Percentiles rank a stretch among this genome's conserved stretches.
phyloP scores from a whole-genome alignment of 148 eudicot species.

The Camellia japonica region DNA sequence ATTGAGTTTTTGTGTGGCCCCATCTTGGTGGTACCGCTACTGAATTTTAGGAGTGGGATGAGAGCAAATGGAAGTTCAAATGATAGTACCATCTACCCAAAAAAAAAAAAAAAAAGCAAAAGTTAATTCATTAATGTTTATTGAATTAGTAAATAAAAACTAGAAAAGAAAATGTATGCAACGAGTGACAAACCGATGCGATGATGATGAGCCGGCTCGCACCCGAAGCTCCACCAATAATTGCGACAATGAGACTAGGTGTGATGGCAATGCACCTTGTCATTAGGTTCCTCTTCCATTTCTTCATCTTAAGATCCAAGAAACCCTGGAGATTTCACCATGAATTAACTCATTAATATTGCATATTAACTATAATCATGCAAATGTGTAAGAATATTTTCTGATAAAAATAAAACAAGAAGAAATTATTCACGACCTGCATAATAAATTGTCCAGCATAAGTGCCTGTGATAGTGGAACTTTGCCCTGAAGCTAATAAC shows the following conservation, averaged over 20 bases:
- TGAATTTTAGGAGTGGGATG: slow-evolving; percentile 74
- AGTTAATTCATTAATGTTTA: not conserved
- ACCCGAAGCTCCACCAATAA: slow-evolving; percentile 38
- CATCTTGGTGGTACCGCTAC: slow-evolving; percentile 59
- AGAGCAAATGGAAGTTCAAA: slow-evolving; percentile 79
- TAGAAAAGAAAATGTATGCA: not conserved
- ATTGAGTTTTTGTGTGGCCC: slow-evolving; percentile 69
- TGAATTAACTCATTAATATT: not conserved
- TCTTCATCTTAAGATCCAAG: slow-evolving; percentile 38
- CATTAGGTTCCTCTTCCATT: slow-evolving; percentile 37
- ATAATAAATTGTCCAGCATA: slow-evolving; percentile 89
- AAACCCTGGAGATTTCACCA: slow-evolving; percentile 31
- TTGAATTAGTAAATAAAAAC: not conserved
- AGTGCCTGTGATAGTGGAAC: slow-evolving; percentile 84
- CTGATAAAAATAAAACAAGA: no score
- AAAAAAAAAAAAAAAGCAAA: no score
- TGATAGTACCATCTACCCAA: slow-evolving; percentile 60
- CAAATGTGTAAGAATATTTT: not conserved
- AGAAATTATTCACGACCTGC: slow-evolving; percentile 45
- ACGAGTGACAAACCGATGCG: slow-evolving; percentile 46
- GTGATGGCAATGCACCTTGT: slow-evolving; percentile 46
- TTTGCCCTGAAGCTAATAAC: slow-evolving; percentile 81
- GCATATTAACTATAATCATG: not conserved
- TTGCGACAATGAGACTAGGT: slow-evolving; percentile 41
- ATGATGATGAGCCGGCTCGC: slow-evolving; percentile 54